Percentiles rank a stretch among this genome's conserved stretches.
These are phyloP conservation scores for Xylariaceae sp. DNA, from an alignment of 2,329 filamentous ascomycete species.

Conservation along the genomic window DNA sequence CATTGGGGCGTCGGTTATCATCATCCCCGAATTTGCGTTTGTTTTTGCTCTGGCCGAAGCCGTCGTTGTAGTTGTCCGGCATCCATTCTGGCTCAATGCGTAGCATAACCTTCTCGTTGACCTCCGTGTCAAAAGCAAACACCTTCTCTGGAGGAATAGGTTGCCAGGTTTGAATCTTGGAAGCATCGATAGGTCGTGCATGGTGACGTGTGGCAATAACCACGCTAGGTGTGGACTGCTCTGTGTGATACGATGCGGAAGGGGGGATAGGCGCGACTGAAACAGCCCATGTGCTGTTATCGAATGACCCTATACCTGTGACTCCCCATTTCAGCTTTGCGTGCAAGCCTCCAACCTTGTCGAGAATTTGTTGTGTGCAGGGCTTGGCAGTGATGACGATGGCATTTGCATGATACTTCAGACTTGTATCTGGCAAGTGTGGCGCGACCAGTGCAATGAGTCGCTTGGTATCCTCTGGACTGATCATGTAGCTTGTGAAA, in stretches of 20 bases:
- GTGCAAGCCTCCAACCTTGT: slow-evolving; percentile 84
- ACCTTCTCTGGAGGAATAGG: slow-evolving; percentile 68
- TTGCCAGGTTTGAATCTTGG: slow-evolving; percentile 80
- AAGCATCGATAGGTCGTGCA: slow-evolving; percentile 74
- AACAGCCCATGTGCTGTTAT: slow-evolving; percentile 86
- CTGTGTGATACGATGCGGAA: slow-evolving; percentile 69
- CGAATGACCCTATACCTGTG: slow-evolving; percentile 68
- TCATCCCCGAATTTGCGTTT: slow-evolving; percentile 59
- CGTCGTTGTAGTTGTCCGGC: slow-evolving; percentile 62
- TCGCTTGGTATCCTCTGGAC: slow-evolving; percentile 65
- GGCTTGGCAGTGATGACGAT: slow-evolving; percentile 84
- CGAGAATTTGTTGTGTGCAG: slow-evolving; percentile 67
- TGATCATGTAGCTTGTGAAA: slow-evolving; percentile 89
- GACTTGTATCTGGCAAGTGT: slow-evolving; percentile 61
- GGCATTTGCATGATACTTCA: slow-evolving; percentile 82
- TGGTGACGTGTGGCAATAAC: slow-evolving; percentile 78
- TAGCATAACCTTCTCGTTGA: slow-evolving; percentile 83
- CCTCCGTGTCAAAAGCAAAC: slow-evolving; percentile 76
- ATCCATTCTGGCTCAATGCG: slow-evolving; percentile 72
- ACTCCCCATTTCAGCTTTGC: slow-evolving; percentile 82
- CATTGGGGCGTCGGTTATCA: slow-evolving; percentile 26
- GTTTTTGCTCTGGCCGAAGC: slow-evolving; percentile 57
- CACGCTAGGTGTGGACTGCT: slow-evolving; percentile 74
- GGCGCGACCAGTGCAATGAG: slow-evolving; percentile 71
- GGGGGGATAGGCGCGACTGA: slow-evolving; percentile 70